These are phyloP conservation scores for Ailanthus altissimus DNA, from an alignment of 345 rosid genomes.

Conservation along the genomic window DNA sequence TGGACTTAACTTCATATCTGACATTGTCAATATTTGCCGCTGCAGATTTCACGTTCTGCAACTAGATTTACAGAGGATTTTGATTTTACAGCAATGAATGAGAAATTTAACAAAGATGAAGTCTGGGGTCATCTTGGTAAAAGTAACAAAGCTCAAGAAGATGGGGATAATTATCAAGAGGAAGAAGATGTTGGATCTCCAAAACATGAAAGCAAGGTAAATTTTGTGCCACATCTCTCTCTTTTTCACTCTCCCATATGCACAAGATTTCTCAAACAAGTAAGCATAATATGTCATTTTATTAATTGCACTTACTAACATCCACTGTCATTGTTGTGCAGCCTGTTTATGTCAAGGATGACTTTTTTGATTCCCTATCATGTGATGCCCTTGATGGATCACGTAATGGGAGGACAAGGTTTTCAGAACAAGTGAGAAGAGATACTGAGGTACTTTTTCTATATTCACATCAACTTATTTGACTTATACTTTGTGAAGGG, in stretches of 20 bases:
- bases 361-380: slow-evolving; percentile 59
- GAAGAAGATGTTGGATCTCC: slow-evolving; percentile 36
- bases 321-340: slow-evolving; percentile 21
- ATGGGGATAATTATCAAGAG: slow-evolving; percentile 35
- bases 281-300: slow-evolving; percentile 1
- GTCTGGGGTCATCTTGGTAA: slow-evolving; percentile 64
- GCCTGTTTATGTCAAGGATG: slow-evolving; percentile 58
- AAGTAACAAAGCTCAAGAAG: slow-evolving; percentile 33
- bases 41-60: slow-evolving; percentile 44
- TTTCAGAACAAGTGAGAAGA: slow-evolving; percentile 52
- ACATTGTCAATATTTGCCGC: slow-evolving; percentile 1
- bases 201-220: slow-evolving; percentile 34
- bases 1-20: neutral
- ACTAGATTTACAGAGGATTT: slow-evolving; percentile 53
- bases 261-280: neutral
- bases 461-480: neutral
- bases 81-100: slow-evolving; percentile 59
- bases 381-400: slow-evolving; percentile 41
- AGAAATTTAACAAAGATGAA: slow-evolving; percentile 61
- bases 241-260: neutral
- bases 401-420: slow-evolving; percentile 45
- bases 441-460: slow-evolving; percentile 47
- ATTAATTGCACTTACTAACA: neutral
- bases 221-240: neutral
- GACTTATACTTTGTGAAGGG: too few species aligned